Conservation (phyloP, 1,284 basidiomycete genomes). For the Volvariella volvacea region DNA sequence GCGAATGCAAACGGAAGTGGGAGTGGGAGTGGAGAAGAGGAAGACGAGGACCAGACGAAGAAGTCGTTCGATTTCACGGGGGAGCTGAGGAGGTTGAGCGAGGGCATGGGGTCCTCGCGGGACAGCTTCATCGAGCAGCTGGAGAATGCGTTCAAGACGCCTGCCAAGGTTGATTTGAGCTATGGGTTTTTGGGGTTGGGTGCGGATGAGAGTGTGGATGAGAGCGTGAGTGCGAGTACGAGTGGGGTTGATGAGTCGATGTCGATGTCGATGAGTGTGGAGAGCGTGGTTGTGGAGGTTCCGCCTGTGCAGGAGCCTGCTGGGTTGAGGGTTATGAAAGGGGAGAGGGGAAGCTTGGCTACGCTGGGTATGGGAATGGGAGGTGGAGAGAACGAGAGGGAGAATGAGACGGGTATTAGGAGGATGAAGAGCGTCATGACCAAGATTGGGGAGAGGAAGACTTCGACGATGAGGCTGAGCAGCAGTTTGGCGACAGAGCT, state of each 20-base stretch:
- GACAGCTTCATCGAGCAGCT: constrained; percentile 78
- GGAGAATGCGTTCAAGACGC: constrained; percentile 71
- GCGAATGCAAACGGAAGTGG: too few relatives aligned
- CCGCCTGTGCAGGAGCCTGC: too few relatives aligned
- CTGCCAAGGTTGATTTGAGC: constrained; percentile 54
- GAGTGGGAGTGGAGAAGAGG: constrained; percentile 33
- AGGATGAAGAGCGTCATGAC: constrained; percentile 8
- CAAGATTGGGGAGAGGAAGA: not conserved
- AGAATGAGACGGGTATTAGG: too few relatives aligned
- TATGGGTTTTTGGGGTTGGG: constrained; percentile 31
- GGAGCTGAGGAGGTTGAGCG: constrained; percentile 66
- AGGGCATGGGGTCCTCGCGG: constrained; percentile 60
- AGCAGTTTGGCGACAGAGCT: not conserved
- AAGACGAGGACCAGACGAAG: constrained; percentile 59
- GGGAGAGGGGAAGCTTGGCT: too few relatives aligned
- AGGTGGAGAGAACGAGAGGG: too few relatives aligned
- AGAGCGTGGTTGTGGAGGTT: too few relatives aligned
- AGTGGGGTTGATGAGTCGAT: too few relatives aligned
- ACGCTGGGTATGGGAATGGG: too few relatives aligned
- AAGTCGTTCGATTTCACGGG: constrained; percentile 84
- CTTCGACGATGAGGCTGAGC: too few relatives aligned
- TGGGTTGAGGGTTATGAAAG: too few relatives aligned
- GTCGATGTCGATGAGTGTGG: too few relatives aligned
- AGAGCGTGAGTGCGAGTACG: not conserved
- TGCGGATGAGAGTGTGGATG: constrained; percentile 1